These are phyloP conservation scores for Arthrobotrys pseudoclavata DNA, from an alignment of 2,329 filamentous ascomycete species.

Conservation along the genomic window DNA sequence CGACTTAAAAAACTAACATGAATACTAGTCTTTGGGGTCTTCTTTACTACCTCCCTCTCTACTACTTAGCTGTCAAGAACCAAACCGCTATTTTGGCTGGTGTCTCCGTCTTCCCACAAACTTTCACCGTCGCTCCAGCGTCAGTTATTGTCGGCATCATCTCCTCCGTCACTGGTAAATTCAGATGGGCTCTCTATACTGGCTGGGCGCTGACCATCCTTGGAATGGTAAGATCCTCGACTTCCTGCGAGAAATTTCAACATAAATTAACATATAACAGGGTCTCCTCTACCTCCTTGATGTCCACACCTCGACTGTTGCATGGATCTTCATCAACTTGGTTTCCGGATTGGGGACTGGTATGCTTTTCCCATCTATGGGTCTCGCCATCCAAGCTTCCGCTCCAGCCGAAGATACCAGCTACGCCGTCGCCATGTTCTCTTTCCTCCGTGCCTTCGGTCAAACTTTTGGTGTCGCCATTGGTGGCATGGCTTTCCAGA, in stretches of 20 bases:
- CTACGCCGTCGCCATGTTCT: slow-evolving; percentile 75
- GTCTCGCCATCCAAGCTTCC: slow-evolving; percentile 75
- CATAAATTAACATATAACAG: slow-evolving; percentile 26
- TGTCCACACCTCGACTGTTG: slow-evolving; percentile 69
- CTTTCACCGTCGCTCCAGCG: slow-evolving; percentile 75
- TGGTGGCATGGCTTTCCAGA: slow-evolving; percentile 79
- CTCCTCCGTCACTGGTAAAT: slow-evolving; percentile 72
- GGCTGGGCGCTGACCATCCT: slow-evolving; percentile 75
- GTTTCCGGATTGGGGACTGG: slow-evolving; percentile 75
- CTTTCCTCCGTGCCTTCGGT: slow-evolving; percentile 76
- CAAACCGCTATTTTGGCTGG: slow-evolving; percentile 72
- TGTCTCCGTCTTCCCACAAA: slow-evolving; percentile 73
- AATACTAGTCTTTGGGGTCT: slow-evolving; percentile 68
- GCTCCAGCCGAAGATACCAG: slow-evolving; percentile 72
- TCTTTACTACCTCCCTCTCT: slow-evolving; percentile 72
- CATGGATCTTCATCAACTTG: slow-evolving; percentile 75
- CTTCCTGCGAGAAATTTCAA: neutral
- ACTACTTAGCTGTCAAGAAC: slow-evolving; percentile 71
- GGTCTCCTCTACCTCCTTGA: slow-evolving; percentile 72
- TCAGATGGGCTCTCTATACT: slow-evolving; percentile 73
- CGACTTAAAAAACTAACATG: slow-evolving; percentile 32
- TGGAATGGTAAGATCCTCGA: slow-evolving; percentile 66
- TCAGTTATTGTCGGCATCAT: slow-evolving; percentile 72
- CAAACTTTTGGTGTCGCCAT: slow-evolving; percentile 77
- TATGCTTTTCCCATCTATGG: slow-evolving; percentile 76